Conservation (phyloP, 805 yeast species). For the Isabelozyma heimii region DNA sequence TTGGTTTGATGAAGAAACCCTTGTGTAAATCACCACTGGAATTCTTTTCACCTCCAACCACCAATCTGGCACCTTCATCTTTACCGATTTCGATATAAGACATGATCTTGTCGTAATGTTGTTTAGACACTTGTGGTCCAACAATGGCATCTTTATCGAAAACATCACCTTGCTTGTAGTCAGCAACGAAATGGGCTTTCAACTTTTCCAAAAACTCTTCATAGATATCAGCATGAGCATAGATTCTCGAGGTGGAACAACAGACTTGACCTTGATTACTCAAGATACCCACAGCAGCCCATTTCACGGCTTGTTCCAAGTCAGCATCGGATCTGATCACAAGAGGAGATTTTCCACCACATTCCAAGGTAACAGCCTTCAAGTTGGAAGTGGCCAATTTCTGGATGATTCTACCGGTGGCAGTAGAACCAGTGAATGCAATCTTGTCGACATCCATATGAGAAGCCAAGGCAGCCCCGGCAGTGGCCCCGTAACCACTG, state of each 20-base stretch:
- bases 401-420: constrained; percentile 66
- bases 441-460: constrained; percentile 59
- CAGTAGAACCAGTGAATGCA: constrained; percentile 67
- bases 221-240: constrained; percentile 54
- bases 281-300: constrained; percentile 67
- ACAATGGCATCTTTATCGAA: constrained; percentile 46
- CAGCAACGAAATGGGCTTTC: constrained; percentile 43
- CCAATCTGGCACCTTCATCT: constrained; percentile 42
- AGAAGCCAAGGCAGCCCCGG: constrained; percentile 64
- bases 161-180: constrained; percentile 57
- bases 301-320: constrained; percentile 61
- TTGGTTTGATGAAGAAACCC: constrained; percentile 74
- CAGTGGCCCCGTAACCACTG: constrained; percentile 65
- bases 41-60: constrained; percentile 42
- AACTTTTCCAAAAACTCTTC: constrained; percentile 50
- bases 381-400: constrained; percentile 57
- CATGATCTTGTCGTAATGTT: constrained; percentile 54
- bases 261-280: constrained; percentile 68
- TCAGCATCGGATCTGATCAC: constrained; percentile 64
- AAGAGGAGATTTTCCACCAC: constrained; percentile 73
- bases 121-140: constrained; percentile 62
- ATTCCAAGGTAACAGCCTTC: constrained; percentile 65
- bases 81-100: constrained; percentile 42
- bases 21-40: constrained; percentile 34
- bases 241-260: constrained; percentile 63